These are phyloP conservation scores for Neurospora sp. DNA, from an alignment of 495 filamentous ascomycete species.

Conservation along the genomic window DNA sequence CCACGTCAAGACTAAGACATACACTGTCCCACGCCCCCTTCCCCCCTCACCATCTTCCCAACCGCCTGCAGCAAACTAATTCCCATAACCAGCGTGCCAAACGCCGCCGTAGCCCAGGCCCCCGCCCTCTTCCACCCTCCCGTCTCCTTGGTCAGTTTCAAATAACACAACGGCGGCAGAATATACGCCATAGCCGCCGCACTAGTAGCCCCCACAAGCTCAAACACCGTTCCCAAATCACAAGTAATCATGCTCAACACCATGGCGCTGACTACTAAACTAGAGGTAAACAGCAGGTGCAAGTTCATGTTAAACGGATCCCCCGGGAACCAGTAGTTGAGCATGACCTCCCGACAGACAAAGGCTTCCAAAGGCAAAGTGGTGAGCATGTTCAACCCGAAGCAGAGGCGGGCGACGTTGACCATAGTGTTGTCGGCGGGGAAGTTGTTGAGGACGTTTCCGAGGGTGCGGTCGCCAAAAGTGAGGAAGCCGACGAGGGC, in stretches of 20 bases:
- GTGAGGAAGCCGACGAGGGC: constrained; percentile 82
- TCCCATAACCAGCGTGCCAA: constrained; percentile 74
- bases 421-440: constrained; percentile 80
- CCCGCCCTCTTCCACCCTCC: constrained; percentile 60
- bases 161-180: constrained; percentile 85
- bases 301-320: constrained; percentile 73
- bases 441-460: constrained; percentile 98
- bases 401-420: constrained; percentile 88
- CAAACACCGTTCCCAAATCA: constrained; percentile 88
- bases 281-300: constrained; percentile 75
- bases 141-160: constrained; percentile 60
- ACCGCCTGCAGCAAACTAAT: constrained; percentile 71
- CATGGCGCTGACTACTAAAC: constrained; percentile 73
- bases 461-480: constrained; percentile 83
- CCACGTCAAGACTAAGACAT: background rate
- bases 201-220: constrained; percentile 88
- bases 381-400: constrained; percentile 97
- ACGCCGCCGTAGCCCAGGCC: constrained; percentile 57
- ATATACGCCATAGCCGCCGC: constrained; percentile 93
- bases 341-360: constrained; percentile 94
- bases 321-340: constrained; percentile 76
- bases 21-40: constrained; percentile 9
- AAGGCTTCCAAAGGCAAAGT: constrained; percentile 93
- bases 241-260: constrained; percentile 69
- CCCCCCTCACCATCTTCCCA: constrained; percentile 49